phyloP scores from a whole-genome alignment of 2,329 filamentous ascomycete genomes.

The Stagonosporopsis cucurbitacearum region DNA sequence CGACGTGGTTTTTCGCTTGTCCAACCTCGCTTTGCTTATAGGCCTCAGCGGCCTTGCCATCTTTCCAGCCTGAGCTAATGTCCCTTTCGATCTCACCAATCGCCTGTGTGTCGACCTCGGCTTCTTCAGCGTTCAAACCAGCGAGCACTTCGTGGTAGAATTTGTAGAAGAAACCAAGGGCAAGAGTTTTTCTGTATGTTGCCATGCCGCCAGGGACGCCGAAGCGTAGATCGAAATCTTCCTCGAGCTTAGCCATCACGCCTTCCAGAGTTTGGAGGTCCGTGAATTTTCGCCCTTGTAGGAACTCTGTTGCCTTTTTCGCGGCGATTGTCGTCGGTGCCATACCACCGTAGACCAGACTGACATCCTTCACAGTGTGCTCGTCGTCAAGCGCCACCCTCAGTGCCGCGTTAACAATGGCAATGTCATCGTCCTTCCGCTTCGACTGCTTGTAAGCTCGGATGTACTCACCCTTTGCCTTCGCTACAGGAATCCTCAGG shows the following conservation, averaged over 20 bases:
- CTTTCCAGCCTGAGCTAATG: conserved; percentile 81
- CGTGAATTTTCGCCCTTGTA: conserved; percentile 79
- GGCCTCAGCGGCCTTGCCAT: conserved; percentile 73
- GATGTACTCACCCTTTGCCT: conserved; percentile 79
- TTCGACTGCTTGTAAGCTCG: conserved; percentile 96
- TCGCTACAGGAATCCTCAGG: conserved; percentile 81
- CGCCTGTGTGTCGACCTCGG: conserved; percentile 72
- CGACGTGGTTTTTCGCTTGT: conserved; percentile 84
- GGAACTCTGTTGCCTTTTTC: conserved; percentile 74
- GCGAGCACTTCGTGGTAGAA: conserved; percentile 91
- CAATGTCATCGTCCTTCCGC: conserved; percentile 97
- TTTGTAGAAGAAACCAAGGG: conserved; percentile 93
- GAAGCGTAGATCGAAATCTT: conserved; percentile 87
- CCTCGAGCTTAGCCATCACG: conserved; percentile 85
- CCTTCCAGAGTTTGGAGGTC: conserved; percentile 86
- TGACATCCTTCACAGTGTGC: conserved; percentile 74
- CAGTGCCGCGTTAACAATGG: conserved; percentile 90
- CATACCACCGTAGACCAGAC: conserved; percentile 94
- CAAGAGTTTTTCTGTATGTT: conserved; percentile 88
- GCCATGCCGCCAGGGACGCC: conserved; percentile 97
- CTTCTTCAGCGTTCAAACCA: conserved; percentile 61
- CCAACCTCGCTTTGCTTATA: conserved; percentile 86
- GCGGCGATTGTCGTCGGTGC: conserved; percentile 89
- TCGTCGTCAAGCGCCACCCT: conserved; percentile 73
- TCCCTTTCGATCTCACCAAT: conserved; percentile 84